Conservation (phyloP, 2,329 filamentous ascomycete species). For the Aspergillus pseudotamarii region DNA sequence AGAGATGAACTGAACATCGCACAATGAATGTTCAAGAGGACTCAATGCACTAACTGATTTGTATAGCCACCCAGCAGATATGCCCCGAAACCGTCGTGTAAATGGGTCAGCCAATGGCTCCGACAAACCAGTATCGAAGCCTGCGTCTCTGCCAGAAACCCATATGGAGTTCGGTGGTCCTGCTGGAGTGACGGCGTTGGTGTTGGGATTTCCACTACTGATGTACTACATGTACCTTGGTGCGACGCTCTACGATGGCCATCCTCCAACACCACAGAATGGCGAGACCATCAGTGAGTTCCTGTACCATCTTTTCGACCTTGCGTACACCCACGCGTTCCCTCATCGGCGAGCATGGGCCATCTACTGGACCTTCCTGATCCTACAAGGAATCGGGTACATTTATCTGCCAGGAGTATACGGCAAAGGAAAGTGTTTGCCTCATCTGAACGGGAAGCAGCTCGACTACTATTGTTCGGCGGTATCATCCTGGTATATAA, state of each 20-base stretch:
- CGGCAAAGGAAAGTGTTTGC: constrained; percentile 83
- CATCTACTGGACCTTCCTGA: constrained; percentile 92
- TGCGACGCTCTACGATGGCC: constrained; percentile 84
- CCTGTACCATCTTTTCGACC: constrained; percentile 65
- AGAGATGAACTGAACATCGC: background rate
- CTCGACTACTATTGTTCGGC: constrained; percentile 93
- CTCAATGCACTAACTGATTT: background rate
- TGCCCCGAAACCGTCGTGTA: background rate
- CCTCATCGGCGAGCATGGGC: constrained; percentile 79
- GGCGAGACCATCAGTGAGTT: constrained; percentile 72
- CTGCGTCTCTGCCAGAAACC: background rate
- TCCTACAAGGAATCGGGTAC: constrained; percentile 82
- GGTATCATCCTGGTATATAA: constrained; percentile 81
- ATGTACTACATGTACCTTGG: constrained; percentile 99
- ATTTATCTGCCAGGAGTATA: constrained; percentile 83
- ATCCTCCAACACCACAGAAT: constrained; percentile 67
- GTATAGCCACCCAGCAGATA: background rate
- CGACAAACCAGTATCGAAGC: background rate
- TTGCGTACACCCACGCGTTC: constrained; percentile 81
- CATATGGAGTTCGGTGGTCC: constrained; percentile 81
- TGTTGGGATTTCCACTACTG: constrained; percentile 83
- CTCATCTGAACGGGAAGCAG: constrained; percentile 78
- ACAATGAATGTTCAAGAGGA: background rate
- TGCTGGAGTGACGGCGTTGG: constrained; percentile 73
- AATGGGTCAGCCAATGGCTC: background rate